phyloP scores from a whole-genome alignment of 345 rosid genomes.

The Ricinus communis region DNA sequence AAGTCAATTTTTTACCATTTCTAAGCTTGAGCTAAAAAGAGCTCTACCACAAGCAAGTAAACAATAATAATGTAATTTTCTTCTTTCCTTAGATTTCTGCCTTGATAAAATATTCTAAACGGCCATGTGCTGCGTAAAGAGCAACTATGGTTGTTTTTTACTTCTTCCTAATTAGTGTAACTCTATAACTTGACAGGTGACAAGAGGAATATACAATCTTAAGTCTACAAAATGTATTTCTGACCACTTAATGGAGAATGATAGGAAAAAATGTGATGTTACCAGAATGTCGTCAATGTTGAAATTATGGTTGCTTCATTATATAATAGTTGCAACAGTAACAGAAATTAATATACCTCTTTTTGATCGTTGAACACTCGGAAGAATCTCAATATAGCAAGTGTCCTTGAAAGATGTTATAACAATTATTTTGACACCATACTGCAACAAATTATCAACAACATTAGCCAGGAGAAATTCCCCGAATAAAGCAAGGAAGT shows the following conservation, averaged over 20 bases:
- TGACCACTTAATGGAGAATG: neutral
- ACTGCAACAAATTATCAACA: conserved; percentile 43
- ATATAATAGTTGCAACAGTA: neutral
- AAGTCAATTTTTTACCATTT: too few relatives aligned
- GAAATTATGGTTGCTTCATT: neutral
- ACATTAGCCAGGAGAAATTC: neutral
- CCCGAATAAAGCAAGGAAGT: neutral
- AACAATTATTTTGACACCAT: conserved; percentile 67
- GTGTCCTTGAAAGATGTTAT: conserved; percentile 91
- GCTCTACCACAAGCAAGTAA: too few relatives aligned
- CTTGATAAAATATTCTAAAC: neutral
- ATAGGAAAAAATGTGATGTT: neutral
- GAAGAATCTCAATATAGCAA: conserved; percentile 82
- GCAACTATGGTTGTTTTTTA: neutral
- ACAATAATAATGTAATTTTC: neutral
- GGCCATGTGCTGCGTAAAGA: too few relatives aligned
- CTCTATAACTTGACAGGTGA: neutral
- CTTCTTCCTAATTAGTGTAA: neutral
- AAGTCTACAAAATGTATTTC: too few relatives aligned
- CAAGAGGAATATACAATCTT: neutral
- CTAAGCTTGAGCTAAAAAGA: too few relatives aligned
- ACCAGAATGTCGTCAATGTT: neutral
- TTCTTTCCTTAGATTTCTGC: neutral
- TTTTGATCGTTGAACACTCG: conserved; percentile 45
- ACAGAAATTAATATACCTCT: conserved; percentile 45